Base-by-base conservation (phyloP, 106 monocot species). In the Dioscorea zingiberensis region DNA sequence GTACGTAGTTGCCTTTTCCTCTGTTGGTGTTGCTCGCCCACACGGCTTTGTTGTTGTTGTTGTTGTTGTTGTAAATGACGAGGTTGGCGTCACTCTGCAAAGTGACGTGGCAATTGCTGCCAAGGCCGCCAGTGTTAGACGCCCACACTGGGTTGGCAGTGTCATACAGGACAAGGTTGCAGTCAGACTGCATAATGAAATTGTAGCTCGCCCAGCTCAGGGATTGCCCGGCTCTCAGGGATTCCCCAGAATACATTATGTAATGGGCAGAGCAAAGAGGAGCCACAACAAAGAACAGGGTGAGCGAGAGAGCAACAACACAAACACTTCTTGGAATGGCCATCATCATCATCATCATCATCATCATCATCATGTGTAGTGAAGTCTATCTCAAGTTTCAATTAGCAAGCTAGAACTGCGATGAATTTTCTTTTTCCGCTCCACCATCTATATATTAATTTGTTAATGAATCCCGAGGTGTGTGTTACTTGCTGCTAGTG, bases 151-250 rank as follows among this genome's bases (percentile, higher is more conserved):
- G 1, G 4, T 14, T 13, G 68, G 4, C 2, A 28, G 18, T 54
- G 54, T 54, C 68, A 27, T 54, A 54, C 13, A 51, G 17, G 55
- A 63, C 62, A 19, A 45, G 17, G 44, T 63, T 44, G 62, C 62
- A 63, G 44, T 63, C 32, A 2, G 2, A 0, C 21, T 63, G 14
- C 62, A 63, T 63, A 19, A 19, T 63, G 62, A 38, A 21, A 4
- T 11, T 1, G 62, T 38, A 38, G 62, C 21, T 63, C 2, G 11
- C 19, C 10, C 44, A 8, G 32, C 3, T 29, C 15, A 63, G 62
- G 17, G 62, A 38, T 12, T 63, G 5, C 0, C 62, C 62, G 18
- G 44, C 8, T 17, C 44, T 38, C 27, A 63, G 62, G 32, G 62
- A 0, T 18, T 38, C 28, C 0, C 44, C 28, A n/a, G 27, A 7